Conservation (phyloP, 1,284 basidiomycete species). For the Golubevia pallescens region DNA sequence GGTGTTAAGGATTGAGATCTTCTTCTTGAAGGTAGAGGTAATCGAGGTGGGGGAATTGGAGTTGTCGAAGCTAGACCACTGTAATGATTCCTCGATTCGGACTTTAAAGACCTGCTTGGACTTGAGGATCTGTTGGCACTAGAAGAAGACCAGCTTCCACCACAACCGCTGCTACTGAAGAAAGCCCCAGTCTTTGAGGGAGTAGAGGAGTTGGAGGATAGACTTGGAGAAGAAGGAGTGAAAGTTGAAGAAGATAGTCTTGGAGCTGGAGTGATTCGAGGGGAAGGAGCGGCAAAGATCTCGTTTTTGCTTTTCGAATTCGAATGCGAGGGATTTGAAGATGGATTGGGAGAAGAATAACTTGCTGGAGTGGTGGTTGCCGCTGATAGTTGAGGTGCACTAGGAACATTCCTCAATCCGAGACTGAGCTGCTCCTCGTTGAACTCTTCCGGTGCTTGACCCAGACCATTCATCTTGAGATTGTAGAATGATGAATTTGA, state of each 20-base stretch:
- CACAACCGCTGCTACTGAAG: not conserved
- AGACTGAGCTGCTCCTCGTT: too few relatives aligned
- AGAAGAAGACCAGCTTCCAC: not conserved
- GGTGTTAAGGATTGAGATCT: constrained; percentile 1
- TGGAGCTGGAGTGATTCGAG: constrained; percentile 30
- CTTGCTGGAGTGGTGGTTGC: too few relatives aligned
- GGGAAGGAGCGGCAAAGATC: constrained; percentile 31
- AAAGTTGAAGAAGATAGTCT: constrained; percentile 13
- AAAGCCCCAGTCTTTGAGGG: constrained; percentile 4
- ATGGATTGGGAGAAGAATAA: too few relatives aligned
- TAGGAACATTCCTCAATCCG: too few relatives aligned
- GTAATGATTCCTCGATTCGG: constrained; percentile 11
- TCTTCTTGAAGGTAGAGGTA: constrained; percentile 6
- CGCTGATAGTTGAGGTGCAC: too few relatives aligned
- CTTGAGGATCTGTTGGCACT: not conserved
- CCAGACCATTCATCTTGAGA: too few relatives aligned
- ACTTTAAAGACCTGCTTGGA: not conserved
- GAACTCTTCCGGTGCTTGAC: too few relatives aligned
- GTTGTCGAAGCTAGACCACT: constrained; percentile 12
- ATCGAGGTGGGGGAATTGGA: constrained; percentile 1
- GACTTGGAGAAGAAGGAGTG: constrained; percentile 26
- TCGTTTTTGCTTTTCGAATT: constrained; percentile 32
- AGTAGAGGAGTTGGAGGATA: constrained; percentile 11
- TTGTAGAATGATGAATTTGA: too few relatives aligned
- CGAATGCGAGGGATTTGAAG: too few relatives aligned